A percentile compares a stretch with the other conserved stretches of the same genome.
These are phyloP conservation scores for Trebouxia sp. DNA, from an alignment of 139 green algal species.

Conservation along the genomic window DNA sequence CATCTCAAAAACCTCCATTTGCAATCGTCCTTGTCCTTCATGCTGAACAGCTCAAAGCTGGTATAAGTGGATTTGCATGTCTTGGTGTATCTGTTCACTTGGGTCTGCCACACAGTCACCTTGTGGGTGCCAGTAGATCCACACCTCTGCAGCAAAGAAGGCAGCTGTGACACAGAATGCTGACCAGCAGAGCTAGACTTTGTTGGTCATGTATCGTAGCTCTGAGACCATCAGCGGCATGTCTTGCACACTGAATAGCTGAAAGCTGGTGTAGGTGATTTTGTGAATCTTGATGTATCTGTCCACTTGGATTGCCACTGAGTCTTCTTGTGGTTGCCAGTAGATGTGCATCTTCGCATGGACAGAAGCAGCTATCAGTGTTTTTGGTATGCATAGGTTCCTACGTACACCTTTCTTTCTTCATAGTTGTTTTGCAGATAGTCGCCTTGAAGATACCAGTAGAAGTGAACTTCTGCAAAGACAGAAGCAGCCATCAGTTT, in stretches of 20 bases:
- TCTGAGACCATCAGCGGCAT: slow-evolving; percentile 88
- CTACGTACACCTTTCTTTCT: no score
- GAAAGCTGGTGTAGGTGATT: slow-evolving; percentile 90
- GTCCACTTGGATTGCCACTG: slow-evolving; percentile 95
- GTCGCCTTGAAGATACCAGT: no score
- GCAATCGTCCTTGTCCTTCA: slow-evolving; percentile 78
- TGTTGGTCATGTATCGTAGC: slow-evolving; percentile 71
- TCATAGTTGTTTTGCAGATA: no score
- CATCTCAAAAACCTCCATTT: slow-evolving; percentile 87
- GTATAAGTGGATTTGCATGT: slow-evolving; percentile 95
- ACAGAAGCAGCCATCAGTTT: no score
- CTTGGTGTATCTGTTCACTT: slow-evolving; percentile 97
- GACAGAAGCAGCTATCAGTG: no score
- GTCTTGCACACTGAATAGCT: slow-evolving; percentile 88
- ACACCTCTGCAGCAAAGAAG: slow-evolving; percentile 67
- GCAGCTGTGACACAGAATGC: no score
- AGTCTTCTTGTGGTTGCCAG: slow-evolving; percentile 97
- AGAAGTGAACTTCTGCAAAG: no score
- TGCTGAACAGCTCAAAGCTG: slow-evolving; percentile 94
- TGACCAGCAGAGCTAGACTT: no score
- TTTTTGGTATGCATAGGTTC: no score
- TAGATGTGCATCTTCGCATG: slow-evolving; percentile 86
- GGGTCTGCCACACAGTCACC: slow-evolving; percentile 95
- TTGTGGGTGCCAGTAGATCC: slow-evolving; percentile 95
- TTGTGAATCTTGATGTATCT: slow-evolving; percentile 98